Evolutionary conservation across 176 grass and related monocot species (phyloP).

Genomic region (Eleusine coracana): DNA sequence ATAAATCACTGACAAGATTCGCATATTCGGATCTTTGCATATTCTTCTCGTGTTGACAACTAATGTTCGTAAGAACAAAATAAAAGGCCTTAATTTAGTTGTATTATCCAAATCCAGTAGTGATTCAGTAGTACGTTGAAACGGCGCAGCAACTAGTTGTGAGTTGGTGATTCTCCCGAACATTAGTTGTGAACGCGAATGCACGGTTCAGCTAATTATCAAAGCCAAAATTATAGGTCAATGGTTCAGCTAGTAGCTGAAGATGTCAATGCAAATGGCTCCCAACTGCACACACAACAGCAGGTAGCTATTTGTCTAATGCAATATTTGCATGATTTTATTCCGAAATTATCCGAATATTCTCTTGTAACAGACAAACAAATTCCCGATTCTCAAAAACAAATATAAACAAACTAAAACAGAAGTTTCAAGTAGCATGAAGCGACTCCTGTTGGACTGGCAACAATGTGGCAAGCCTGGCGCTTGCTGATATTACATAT

Average conservation of each 20-base stretch:
- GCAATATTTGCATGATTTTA: background rate
- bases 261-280: background rate
- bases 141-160: background rate
- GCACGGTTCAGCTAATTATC: no score
- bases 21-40: conserved; percentile 33
- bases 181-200: no score
- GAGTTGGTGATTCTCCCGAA: background rate
- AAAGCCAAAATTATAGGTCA: background rate
- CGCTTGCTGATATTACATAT: background rate
- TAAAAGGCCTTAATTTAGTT: background rate
- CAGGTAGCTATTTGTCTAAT: background rate
- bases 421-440: background rate
- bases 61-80: background rate
- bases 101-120: background rate
- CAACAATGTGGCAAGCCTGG: background rate
- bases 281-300: background rate
- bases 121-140: conserved; percentile 1
- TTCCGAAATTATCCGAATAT: background rate
- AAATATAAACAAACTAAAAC: background rate
- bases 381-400: no score
- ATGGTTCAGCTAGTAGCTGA: background rate
- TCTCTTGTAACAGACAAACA: background rate
- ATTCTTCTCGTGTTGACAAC: background rate
- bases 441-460: background rate
- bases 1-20: background rate